These are phyloP conservation scores for Pseudopediastrum boryanum DNA, from an alignment of 139 green algal genomes.

Conservation along the genomic window DNA sequence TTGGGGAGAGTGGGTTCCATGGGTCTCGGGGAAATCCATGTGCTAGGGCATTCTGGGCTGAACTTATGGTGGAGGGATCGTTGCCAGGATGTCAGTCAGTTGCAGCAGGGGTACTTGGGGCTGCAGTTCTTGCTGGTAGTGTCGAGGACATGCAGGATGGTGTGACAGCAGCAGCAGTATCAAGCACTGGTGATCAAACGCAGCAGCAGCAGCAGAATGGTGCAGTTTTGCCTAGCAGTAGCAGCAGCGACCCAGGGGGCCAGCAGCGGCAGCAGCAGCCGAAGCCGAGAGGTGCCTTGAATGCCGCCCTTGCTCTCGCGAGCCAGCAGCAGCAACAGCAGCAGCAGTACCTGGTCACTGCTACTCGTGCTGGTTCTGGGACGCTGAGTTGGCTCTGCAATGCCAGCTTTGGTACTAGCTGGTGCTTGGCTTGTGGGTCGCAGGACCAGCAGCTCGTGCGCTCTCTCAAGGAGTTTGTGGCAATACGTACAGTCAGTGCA, in stretches of 20 bases:
- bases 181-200: no score
- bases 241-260: neutral
- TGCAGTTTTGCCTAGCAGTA: neutral
- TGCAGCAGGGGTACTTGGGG: no score
- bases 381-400: neutral
- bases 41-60: no score
- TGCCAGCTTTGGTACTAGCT: neutral
- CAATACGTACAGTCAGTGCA: conserved; percentile 65
- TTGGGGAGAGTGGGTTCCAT: no score
- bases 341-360: neutral
- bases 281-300: neutral
- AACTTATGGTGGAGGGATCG: no score
- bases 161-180: no score
- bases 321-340: neutral
- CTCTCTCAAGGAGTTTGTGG: conserved; percentile 84
- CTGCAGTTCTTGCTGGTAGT: no score
- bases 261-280: neutral
- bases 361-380: neutral
- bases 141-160: no score
- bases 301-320: conserved; percentile 12
- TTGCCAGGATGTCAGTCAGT: no score
- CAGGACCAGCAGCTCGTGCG: conserved; percentile 76
- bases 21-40: no score
- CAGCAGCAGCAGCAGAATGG: neutral
- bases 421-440: conserved; percentile 31